phyloP scores from a whole-genome alignment of 768 basidiomycete genomes.

The Mycena haematopus region DNA sequence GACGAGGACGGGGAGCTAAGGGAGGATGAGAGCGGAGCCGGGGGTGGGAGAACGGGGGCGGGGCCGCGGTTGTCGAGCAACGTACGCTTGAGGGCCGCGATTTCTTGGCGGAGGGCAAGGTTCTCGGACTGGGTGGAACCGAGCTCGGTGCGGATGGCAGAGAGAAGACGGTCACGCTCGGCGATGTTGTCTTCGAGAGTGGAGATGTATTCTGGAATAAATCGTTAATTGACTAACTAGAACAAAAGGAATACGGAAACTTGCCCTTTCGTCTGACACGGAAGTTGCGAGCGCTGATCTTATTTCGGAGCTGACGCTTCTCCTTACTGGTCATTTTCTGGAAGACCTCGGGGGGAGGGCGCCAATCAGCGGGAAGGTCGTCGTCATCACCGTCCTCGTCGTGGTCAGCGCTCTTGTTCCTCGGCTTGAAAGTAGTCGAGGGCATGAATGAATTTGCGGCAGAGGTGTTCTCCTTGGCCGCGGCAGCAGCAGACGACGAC shows the following conservation, averaged over 20 bases:
- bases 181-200: conserved; percentile 94
- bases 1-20: conserved; percentile 20
- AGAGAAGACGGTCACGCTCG: conserved; percentile 89
- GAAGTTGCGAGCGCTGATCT: conserved; percentile 95
- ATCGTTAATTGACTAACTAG: conserved; percentile 20
- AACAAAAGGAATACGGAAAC: conserved; percentile 30
- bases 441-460: conserved; percentile 36
- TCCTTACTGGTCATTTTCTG: conserved; percentile 95
- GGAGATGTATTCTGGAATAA: conserved; percentile 83
- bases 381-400: conserved; percentile 52
- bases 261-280: conserved; percentile 91
- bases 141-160: conserved; percentile 84
- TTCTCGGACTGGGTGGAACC: conserved; percentile 84
- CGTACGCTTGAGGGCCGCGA: conserved; percentile 73
- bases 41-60: conserved; percentile 28
- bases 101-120: conserved; percentile 79
- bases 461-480: conserved; percentile 42
- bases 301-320: conserved; percentile 95
- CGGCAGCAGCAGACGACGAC: conserved; percentile 12
- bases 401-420: conserved; percentile 15
- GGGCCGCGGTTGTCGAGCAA: conserved; percentile 73
- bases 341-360: conserved; percentile 91
- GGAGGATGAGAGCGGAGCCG: conserved; percentile 16
- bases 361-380: conserved; percentile 77
- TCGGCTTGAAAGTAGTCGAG: conserved; percentile 28